Evolutionary conservation across 2,329 filamentous ascomycete genomes (phyloP).

Genomic region (Penicillium janthinellum): DNA sequence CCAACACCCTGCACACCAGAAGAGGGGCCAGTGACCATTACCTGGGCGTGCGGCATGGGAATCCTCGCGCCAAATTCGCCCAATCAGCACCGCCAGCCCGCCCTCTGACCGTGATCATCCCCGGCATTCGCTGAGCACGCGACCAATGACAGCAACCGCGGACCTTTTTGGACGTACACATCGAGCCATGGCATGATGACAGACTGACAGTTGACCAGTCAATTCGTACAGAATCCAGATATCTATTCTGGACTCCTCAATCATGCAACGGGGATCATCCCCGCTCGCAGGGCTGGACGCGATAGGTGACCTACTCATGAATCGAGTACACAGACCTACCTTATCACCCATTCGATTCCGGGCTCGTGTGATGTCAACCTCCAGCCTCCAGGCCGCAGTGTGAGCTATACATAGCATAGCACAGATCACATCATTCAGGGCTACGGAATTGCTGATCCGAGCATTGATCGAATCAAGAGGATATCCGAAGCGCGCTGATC

Average conservation of each 20-base stretch:
- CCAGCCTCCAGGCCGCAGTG: too few species aligned
- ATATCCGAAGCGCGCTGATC: background rate
- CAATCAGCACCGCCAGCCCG: slow-evolving; percentile 19
- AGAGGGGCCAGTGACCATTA: slow-evolving; percentile 4
- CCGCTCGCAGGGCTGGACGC: background rate
- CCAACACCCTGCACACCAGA: background rate
- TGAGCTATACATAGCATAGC: background rate
- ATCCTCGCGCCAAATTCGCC: slow-evolving; percentile 20
- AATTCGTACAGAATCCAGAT: background rate
- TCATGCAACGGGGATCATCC: background rate
- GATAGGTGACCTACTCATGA: background rate
- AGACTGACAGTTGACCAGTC: slow-evolving; percentile 11
- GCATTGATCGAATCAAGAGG: background rate
- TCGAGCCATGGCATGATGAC: background rate
- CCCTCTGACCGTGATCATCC: slow-evolving; percentile 22
- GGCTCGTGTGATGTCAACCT: background rate
- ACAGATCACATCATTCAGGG: background rate
- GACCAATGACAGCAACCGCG: slow-evolving; percentile 19
- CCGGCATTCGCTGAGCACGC: slow-evolving; percentile 15
- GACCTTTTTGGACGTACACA: slow-evolving; percentile 13
- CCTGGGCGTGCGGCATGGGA: background rate
- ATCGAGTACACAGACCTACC: background rate
- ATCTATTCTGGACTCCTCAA: background rate
- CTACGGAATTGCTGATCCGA: background rate
- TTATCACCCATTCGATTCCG: background rate